Percentiles rank a stretch among this genome's conserved stretches.
Evolutionary conservation across 305 asterid species (phyloP).

Genomic region (Plantago coronopus): DNA sequence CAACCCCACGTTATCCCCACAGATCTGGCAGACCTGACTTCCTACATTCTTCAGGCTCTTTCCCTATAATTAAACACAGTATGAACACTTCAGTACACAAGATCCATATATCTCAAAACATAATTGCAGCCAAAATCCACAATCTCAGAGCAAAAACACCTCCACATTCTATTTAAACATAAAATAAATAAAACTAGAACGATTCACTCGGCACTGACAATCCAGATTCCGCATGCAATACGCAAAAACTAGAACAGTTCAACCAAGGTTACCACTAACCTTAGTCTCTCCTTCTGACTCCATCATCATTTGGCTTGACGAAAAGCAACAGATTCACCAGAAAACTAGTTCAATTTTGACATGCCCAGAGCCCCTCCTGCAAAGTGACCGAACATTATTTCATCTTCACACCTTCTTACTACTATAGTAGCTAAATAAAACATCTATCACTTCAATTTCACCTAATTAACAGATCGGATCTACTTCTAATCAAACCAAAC

Average conservation of each 20-base stretch:
- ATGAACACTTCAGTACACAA: slow-evolving; percentile 9
- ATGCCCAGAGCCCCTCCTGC: slow-evolving; percentile 35
- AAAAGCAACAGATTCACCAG: slow-evolving; percentile 26
- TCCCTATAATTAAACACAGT: slow-evolving; percentile 39
- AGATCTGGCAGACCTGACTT: slow-evolving; percentile 93
- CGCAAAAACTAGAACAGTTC: too few relatives aligned
- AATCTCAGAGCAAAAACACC: background rate
- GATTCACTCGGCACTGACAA: too few relatives aligned
- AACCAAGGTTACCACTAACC: slow-evolving; percentile 39
- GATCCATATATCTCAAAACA: background rate
- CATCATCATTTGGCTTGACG: slow-evolving; percentile 40
- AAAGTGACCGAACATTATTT: slow-evolving; percentile 17
- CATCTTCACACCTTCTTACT: slow-evolving; percentile 17
- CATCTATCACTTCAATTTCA: background rate
- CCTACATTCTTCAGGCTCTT: slow-evolving; percentile 62
- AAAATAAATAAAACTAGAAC: too few relatives aligned
- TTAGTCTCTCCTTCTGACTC: slow-evolving; percentile 72
- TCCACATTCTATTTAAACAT: slow-evolving; percentile 1
- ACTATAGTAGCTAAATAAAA: slow-evolving; percentile 10
- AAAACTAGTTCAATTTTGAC: slow-evolving; percentile 28
- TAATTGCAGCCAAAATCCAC: background rate
- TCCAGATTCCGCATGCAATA: too few relatives aligned
- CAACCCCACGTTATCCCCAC: slow-evolving; percentile 83
- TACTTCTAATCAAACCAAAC: slow-evolving; percentile 16
- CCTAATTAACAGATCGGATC: slow-evolving; percentile 37